These are phyloP conservation scores for Aschersonia sp. DNA, from an alignment of 2,329 filamentous ascomycete genomes.

Conservation along the genomic window DNA sequence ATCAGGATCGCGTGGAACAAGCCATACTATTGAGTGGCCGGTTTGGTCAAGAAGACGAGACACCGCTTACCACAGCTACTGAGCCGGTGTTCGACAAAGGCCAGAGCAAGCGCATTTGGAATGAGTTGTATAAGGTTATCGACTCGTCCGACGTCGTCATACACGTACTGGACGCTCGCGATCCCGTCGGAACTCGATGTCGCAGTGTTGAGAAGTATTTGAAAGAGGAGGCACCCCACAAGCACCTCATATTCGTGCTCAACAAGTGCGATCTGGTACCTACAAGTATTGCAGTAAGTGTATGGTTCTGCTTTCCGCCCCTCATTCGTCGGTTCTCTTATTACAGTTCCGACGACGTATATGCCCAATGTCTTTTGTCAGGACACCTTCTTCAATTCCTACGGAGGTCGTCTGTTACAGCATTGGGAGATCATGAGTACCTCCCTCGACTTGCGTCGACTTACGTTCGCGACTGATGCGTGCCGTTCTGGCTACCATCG, in stretches of 20 bases:
- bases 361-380: conserved; percentile 61
- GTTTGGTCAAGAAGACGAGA: conserved; percentile 39
- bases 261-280: conserved; percentile 65
- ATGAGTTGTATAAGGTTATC: conserved; percentile 89
- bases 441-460: conserved; percentile 24
- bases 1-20: conserved; percentile 68
- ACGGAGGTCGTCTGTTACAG: conserved; percentile 96
- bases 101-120: conserved; percentile 92
- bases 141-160: conserved; percentile 93
- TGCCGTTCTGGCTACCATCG: conserved; percentile 82
- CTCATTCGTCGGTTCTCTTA: neutral
- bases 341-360: neutral
- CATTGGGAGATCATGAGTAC: conserved; percentile 78
- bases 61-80: conserved; percentile 43
- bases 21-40: conserved; percentile 61
- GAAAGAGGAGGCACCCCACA: conserved; percentile 83
- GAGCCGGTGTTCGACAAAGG: conserved; percentile 90
- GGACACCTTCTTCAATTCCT: conserved; percentile 58
- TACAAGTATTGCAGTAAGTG: conserved; percentile 86
- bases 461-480: conserved; percentile 44
- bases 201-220: conserved; percentile 72
- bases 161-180: conserved; percentile 83
- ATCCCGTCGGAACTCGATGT: conserved; percentile 82
- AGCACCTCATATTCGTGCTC: conserved; percentile 52
- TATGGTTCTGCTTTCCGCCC: neutral